Conservation (phyloP, 2,329 filamentous ascomycete species). For the Raffaelea arxii region DNA sequence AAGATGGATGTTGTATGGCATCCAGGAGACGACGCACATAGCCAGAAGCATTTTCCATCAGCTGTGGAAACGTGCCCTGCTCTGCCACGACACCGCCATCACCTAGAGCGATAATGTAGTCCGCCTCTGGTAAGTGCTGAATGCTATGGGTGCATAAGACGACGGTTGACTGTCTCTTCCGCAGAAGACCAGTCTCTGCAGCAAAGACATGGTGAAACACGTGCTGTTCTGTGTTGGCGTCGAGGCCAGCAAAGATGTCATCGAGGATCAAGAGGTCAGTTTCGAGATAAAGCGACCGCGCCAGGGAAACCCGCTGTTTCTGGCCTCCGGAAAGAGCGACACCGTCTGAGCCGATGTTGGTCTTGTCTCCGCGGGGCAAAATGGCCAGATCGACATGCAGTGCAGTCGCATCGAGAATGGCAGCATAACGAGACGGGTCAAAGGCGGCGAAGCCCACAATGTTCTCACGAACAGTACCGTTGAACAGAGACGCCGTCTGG, state of each 20-base stretch:
- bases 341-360: constrained; percentile 14
- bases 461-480: constrained; percentile 2
- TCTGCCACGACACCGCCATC: constrained; percentile 29
- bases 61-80: constrained; percentile 28
- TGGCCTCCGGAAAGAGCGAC: constrained; percentile 15
- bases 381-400: constrained; percentile 6
- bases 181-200: constrained; percentile 19
- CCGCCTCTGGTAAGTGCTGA: constrained; percentile 27
- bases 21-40: too few species aligned
- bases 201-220: neutral
- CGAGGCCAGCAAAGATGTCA: constrained; percentile 10
- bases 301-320: constrained; percentile 14
- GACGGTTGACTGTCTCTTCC: neutral
- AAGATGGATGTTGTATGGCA: too few species aligned
- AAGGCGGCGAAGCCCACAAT: neutral
- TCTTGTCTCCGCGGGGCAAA: constrained; percentile 11
- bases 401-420: constrained; percentile 13
- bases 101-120: constrained; percentile 36
- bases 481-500: constrained; percentile 1
- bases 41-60: constrained; percentile 24
- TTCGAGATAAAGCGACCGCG: constrained; percentile 10
- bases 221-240: constrained; percentile 4
- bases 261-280: constrained; percentile 9
- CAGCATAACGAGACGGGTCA: neutral
- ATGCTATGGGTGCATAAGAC: constrained; percentile 29